phyloP scores from a whole-genome alignment of 257 asterid species.

The Solanum piurae region DNA sequence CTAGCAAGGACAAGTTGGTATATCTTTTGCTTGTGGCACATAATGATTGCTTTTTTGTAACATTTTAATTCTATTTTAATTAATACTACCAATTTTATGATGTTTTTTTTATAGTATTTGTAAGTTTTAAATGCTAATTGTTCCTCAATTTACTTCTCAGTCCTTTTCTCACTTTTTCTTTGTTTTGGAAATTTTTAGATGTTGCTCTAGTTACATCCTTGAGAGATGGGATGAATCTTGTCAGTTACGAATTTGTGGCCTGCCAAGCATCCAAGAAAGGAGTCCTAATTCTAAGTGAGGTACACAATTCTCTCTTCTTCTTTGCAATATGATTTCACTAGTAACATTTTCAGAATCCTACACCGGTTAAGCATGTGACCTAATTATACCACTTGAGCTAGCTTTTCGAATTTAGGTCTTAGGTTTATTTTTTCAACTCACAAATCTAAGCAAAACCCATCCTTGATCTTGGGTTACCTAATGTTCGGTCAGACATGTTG shows the following conservation, averaged over 20 bases:
- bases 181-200: conserved; percentile 23
- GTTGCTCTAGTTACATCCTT: conserved; percentile 87
- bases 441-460: not conserved
- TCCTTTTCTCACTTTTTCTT: not conserved
- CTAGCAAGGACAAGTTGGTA: not conserved
- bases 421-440: not conserved
- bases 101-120: not conserved
- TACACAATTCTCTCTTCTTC: conserved; percentile 15
- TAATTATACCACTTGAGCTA: not conserved
- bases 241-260: conserved; percentile 92
- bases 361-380: not conserved
- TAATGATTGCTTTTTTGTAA: not conserved
- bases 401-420: not conserved
- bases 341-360: not conserved
- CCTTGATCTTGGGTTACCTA: not conserved
- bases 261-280: conserved; percentile 91
- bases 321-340: not conserved
- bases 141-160: not conserved
- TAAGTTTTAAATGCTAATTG: not conserved
- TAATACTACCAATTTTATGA: not conserved
- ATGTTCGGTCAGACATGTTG: not conserved
- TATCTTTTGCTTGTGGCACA: not conserved
- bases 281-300: conserved; percentile 93
- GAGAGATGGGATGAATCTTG: conserved; percentile 96
- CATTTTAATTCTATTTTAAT: not conserved